Evolutionary conservation across 768 basidiomycete genomes (phyloP).

Genomic region (Mrakia gelida): DNA sequence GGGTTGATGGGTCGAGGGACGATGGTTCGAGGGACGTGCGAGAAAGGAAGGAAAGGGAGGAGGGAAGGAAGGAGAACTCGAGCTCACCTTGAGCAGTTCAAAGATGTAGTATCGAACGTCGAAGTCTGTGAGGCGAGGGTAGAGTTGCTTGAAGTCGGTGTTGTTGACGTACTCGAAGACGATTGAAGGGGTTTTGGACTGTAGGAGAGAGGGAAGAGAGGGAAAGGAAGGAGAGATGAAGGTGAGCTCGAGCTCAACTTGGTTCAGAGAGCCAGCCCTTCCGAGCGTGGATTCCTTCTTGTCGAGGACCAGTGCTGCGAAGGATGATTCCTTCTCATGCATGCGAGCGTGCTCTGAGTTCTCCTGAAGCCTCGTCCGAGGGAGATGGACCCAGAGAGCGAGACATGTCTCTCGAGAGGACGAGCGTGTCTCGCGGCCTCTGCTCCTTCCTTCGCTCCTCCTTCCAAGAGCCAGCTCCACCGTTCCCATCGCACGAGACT

Average conservation of each 20-base stretch:
- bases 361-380: no score
- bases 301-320: neutral
- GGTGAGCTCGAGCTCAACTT: conserved; percentile 12
- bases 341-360: no score
- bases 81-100: conserved; percentile 71
- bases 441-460: no score
- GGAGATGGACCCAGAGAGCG: no score
- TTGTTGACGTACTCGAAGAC: conserved; percentile 98
- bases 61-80: neutral
- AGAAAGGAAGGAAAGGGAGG: neutral
- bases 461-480: no score
- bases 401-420: no score
- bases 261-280: neutral
- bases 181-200: conserved; percentile 93
- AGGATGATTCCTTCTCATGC: no score
- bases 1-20: neutral
- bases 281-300: neutral
- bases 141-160: conserved; percentile 93
- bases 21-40: no score
- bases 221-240: neutral
- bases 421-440: no score
- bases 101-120: conserved; percentile 97
- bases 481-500: no score
- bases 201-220: conserved; percentile 34
- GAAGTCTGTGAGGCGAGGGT: conserved; percentile 90